Conservation (phyloP, 371 early-diverging fungal species). For the Gilbertella persicaria region DNA sequence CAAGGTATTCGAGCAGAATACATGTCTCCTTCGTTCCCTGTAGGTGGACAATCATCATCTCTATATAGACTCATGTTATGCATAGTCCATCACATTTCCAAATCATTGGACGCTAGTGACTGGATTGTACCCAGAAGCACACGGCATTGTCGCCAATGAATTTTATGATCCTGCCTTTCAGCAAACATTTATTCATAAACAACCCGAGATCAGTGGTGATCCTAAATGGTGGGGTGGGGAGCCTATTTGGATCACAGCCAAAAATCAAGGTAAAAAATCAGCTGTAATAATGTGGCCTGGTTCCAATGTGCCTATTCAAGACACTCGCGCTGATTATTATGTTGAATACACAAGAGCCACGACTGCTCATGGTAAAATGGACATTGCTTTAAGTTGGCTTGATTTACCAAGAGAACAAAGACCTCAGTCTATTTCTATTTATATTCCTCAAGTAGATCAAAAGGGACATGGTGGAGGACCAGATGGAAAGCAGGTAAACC, state of each 20-base stretch:
- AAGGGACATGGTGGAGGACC: slow-evolving; percentile 82
- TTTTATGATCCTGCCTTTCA: slow-evolving; percentile 79
- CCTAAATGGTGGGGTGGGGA: slow-evolving; percentile 87
- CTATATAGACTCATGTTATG: neutral
- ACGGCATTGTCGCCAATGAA: slow-evolving; percentile 91
- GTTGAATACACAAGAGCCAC: slow-evolving; percentile 53
- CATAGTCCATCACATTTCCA: slow-evolving; percentile 79
- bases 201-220: slow-evolving; percentile 50
- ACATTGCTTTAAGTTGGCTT: slow-evolving; percentile 71
- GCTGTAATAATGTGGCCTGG: slow-evolving; percentile 92
- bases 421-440: slow-evolving; percentile 76
- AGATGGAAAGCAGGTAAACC: slow-evolving; percentile 48
- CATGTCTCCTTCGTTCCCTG: slow-evolving; percentile 79
- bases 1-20: slow-evolving; percentile 58
- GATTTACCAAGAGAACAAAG: slow-evolving; percentile 64
- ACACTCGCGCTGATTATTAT: slow-evolving; percentile 63
- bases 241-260: slow-evolving; percentile 89
- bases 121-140: slow-evolving; percentile 87
- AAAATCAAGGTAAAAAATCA: slow-evolving; percentile 61
- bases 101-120: slow-evolving; percentile 94
- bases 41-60: too few relatives aligned
- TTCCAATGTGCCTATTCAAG: slow-evolving; percentile 58
- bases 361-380: slow-evolving; percentile 56
- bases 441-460: slow-evolving; percentile 80
- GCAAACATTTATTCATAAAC: slow-evolving; percentile 73